Base-by-base conservation (phyloP, 2,329 filamentous ascomycete species). In the Davidsoniella neocaledoniae region DNA sequence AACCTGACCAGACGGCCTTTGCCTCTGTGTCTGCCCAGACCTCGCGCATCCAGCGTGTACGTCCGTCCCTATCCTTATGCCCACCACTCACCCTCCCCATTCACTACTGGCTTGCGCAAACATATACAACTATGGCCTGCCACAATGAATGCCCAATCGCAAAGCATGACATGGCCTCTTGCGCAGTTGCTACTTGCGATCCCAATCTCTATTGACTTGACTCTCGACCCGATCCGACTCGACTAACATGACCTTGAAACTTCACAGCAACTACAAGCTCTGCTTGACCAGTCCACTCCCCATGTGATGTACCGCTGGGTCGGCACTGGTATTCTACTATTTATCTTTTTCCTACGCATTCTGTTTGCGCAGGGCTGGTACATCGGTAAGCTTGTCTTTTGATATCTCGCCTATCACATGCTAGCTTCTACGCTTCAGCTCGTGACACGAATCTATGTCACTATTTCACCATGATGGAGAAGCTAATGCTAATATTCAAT, bases 351-450 rank as follows among this genome's bases (percentile, higher is more conserved):
- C 63, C 63, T 91, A 57, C 81, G 91, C 63, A 93, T 98, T 65
- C 72, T 98, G 56, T 56, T 94, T 46, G 86, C 87, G 53, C 87
- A 96, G 70, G 91, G 91, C 67, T 98, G 91, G 91, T 98, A 98
- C 65, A 96, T 98, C 57, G 87, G 87, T 94, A 62, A 53, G 72
- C 58, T 8, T n/a, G 29, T 33, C 29, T 10, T 10, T 33, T 33
- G 29, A 33, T 33, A 33, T 9, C 29, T 21, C 26, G 21, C 14
- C 25, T 10, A 25, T 19, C 9, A 19, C 2, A 5, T 16, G 8
- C 17, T 17, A 33, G 29, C 29, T 33, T 33, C 29, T 33, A 23
- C 17, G 46, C 26, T 23, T 33, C 46, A 25, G 14, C 17, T 14
- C 21, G 12, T 40, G 17, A 43, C n/a, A 38, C 19, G 12, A n/a